Evolutionary conservation across 2,329 filamentous ascomycete genomes (phyloP).

Genomic region (Nectriaceae sp.): DNA sequence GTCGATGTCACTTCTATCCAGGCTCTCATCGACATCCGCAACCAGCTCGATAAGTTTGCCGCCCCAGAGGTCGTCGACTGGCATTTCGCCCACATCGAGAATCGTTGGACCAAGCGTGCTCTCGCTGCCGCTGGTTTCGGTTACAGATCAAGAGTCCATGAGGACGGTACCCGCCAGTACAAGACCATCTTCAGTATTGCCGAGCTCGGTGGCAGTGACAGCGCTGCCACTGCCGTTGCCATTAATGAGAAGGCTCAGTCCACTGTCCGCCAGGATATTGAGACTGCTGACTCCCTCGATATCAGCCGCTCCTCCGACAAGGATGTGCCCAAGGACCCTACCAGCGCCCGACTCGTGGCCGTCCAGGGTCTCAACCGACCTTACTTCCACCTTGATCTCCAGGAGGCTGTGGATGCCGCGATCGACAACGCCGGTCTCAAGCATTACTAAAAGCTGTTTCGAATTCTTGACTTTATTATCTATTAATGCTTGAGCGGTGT

Average conservation of each 20-base stretch:
- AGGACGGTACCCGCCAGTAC: constrained; percentile 33
- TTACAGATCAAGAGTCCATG: constrained; percentile 32
- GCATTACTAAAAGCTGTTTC: too few species aligned
- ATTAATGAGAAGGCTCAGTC: constrained; percentile 57
- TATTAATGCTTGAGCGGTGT: neutral
- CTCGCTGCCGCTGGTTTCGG: constrained; percentile 57
- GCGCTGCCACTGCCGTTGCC: constrained; percentile 57
- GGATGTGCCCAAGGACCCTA: constrained; percentile 29
- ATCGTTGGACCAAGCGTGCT: constrained; percentile 59
- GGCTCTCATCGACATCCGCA: constrained; percentile 54
- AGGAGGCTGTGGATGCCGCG: constrained; percentile 49
- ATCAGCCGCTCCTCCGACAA: constrained; percentile 27
- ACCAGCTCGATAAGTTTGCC: constrained; percentile 54
- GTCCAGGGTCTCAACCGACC: constrained; percentile 51
- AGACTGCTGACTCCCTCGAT: constrained; percentile 26
- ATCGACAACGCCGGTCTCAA: constrained; percentile 37
- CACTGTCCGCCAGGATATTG: constrained; percentile 28
- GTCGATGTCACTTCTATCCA: constrained; percentile 59
- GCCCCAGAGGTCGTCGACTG: constrained; percentile 47
- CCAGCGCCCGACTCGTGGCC: constrained; percentile 36
- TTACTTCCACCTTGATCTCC: constrained; percentile 54
- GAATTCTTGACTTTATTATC: neutral
- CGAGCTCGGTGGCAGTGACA: constrained; percentile 73
- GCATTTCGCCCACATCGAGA: constrained; percentile 55
- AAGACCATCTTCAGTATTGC: constrained; percentile 93